These are phyloP conservation scores for Globisporangium camurandrum DNA, from an alignment of 352 stramenopile genomes.

Conservation along the genomic window DNA sequence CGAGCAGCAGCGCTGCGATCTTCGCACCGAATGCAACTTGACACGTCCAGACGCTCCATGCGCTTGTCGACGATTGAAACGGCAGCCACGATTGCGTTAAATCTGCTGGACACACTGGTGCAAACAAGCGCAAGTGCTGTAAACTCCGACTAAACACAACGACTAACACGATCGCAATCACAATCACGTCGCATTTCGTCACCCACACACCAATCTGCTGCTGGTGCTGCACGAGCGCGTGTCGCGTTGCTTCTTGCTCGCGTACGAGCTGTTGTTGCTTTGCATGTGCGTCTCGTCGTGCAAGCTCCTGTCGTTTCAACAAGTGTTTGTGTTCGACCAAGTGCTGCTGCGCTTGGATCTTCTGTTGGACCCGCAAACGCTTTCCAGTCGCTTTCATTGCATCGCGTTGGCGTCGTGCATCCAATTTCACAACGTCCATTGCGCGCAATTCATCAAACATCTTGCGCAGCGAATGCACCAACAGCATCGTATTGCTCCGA, in stretches of 20 bases:
- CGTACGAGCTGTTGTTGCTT: conserved; percentile 19
- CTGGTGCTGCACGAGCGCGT: conserved; percentile 26
- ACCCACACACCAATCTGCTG: too few relatives aligned
- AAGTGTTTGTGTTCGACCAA: conserved; percentile 63
- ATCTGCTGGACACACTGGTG: conserved; percentile 45
- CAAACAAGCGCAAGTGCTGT: conserved; percentile 47
- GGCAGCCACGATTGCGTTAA: conserved; percentile 42
- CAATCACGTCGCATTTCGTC: conserved; percentile 63
- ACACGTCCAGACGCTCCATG: conserved; percentile 25
- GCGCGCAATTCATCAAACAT: conserved; percentile 74
- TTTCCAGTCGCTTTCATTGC: conserved; percentile 49
- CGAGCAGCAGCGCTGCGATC: conserved; percentile 39
- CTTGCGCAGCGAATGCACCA: conserved; percentile 47
- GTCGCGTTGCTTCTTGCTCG: too few relatives aligned
- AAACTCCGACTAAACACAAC: conserved; percentile 75
- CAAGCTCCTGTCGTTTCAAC: conserved; percentile 34
- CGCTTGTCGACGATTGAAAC: conserved; percentile 14
- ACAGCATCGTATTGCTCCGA: conserved; percentile 74
- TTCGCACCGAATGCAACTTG: conserved; percentile 66
- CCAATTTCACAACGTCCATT: conserved; percentile 72
- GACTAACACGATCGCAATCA: conserved; percentile 66
- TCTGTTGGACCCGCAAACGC: conserved; percentile 46
- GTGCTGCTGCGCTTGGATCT: conserved; percentile 62
- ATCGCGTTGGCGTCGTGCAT: conserved; percentile 53
- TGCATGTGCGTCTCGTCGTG: conserved; percentile 39